Base-by-base conservation (phyloP, 2,329 filamentous ascomycete species). In the Penicillium sp. region DNA sequence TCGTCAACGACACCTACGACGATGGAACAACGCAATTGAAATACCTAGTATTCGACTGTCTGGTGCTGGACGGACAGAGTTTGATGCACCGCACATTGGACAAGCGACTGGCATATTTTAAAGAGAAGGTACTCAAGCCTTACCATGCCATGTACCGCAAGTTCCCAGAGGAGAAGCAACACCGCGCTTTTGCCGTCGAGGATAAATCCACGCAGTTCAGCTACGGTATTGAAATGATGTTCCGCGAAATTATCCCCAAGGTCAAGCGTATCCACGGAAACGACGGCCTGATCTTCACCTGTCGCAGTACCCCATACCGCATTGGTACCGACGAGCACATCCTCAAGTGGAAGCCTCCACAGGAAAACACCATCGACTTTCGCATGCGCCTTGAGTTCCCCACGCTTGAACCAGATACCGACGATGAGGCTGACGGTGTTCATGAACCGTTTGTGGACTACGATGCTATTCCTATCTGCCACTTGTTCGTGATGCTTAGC, bases 221-320 rank as follows among this genome's bases (percentile, higher is more conserved):
- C 45, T 99, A 99, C 76, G 91, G 87, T 44, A 86, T 95, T 56
- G 87, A 91, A 68, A 89, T 89, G 83, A 96, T 97, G 88, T 96
- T 99, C 78, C 85, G 87, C 62, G 83, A 92, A 53, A 85, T 95
- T 42, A 84, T 97, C 27, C 92, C 92, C 1, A 86, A 81, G 40
- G 83, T 99, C 34, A 88, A 87, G 62, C 70, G 71, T 45, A 73
- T 78, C 39, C 94, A 99, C 70, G 92, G 93, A 58, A 97, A 97
- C 72, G 94, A 99, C 71, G 94, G 94, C 5, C 82, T 99, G 44
- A 96, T 99, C 68, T 99, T 97, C 75, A 97, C 94, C n/a, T 96
- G 93, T 76, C 86, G 90, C 59, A 88, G 86, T 64, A 91, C 90
- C 16, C 83, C 88, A 9, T 99, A 99, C 77, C 87, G 88, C 64